These are phyloP conservation scores for Boletus vinaceobasis DNA, from an alignment of 768 basidiomycete genomes.

Conservation along the genomic window DNA sequence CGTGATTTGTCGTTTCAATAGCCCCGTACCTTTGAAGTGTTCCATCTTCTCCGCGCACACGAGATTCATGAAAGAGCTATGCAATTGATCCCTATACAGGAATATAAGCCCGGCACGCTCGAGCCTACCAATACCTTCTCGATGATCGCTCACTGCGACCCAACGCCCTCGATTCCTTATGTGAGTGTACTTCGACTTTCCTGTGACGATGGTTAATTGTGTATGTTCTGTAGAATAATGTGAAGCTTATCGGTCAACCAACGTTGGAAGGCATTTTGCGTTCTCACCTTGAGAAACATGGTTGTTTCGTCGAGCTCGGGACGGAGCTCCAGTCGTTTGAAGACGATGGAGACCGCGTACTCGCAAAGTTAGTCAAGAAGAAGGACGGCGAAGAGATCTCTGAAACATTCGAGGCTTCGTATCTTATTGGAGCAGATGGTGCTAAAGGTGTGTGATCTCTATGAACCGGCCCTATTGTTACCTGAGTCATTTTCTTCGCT, in stretches of 20 bases:
- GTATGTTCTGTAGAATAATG: constrained; percentile 6
- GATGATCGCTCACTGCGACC: constrained; percentile 6
- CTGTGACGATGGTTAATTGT: neutral
- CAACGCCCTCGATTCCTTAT: constrained; percentile 28
- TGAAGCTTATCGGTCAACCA: constrained; percentile 23
- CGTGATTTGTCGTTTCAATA: neutral
- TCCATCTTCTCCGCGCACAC: constrained; percentile 38
- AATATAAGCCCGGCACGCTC: constrained; percentile 30
- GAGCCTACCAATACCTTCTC: constrained; percentile 13
- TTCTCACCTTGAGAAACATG: constrained; percentile 18
- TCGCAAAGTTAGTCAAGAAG: constrained; percentile 33
- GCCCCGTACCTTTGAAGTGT: constrained; percentile 42
- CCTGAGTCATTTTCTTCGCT: neutral
- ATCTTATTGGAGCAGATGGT: constrained; percentile 42
- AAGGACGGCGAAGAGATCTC: constrained; percentile 19
- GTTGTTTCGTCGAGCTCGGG: constrained; percentile 39
- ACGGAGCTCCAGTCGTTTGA: constrained; percentile 45
- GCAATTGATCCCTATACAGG: constrained; percentile 26
- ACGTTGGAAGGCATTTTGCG: constrained; percentile 27
- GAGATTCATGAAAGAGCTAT: constrained; percentile 36
- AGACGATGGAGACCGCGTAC: constrained; percentile 35
- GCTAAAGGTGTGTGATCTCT: constrained; percentile 26
- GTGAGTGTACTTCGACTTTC: constrained; percentile 7
- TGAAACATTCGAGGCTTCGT: constrained; percentile 32
- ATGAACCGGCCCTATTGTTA: neutral